phyloP scores from a whole-genome alignment of 2,329 filamentous ascomycete species.

The Nigrospora oryzae region DNA sequence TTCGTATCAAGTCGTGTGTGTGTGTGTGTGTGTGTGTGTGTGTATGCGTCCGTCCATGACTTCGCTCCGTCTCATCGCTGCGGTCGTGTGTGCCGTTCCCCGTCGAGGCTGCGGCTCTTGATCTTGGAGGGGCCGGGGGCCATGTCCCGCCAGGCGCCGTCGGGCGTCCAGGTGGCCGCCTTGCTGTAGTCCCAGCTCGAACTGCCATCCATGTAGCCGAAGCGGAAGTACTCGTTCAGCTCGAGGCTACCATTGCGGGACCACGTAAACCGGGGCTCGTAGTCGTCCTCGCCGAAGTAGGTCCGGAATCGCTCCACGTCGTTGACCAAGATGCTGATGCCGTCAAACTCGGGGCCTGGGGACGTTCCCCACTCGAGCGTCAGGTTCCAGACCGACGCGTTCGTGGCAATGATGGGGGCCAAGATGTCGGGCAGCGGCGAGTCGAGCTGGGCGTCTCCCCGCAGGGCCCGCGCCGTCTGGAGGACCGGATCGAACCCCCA shows the following conservation, averaged over 20 bases:
- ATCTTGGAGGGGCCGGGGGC: conserved; percentile 47
- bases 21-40: too few relatives aligned
- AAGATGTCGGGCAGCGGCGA: conserved; percentile 50
- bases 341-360: conserved; percentile 52
- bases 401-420: conserved; percentile 36
- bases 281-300: conserved; percentile 53
- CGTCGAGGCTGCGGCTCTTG: conserved; percentile 14
- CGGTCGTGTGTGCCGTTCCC: not conserved
- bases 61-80: not conserved
- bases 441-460: conserved; percentile 56
- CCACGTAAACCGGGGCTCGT: conserved; percentile 48
- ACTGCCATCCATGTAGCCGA: conserved; percentile 63
- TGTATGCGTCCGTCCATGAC: too few relatives aligned
- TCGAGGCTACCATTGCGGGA: conserved; percentile 33
- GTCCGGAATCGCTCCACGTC: conserved; percentile 75
- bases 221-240: conserved; percentile 66
- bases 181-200: conserved; percentile 63
- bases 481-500: conserved; percentile 91
- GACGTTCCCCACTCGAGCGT: conserved; percentile 47
- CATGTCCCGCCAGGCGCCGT: conserved; percentile 61
- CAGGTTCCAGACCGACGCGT: conserved; percentile 51
- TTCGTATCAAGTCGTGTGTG: not conserved
- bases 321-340: conserved; percentile 73
- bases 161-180: conserved; percentile 59
- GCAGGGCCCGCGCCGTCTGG: conserved; percentile 68